Conservation (phyloP, 768 basidiomycete species). For the Macrolepiota albuminosa region DNA sequence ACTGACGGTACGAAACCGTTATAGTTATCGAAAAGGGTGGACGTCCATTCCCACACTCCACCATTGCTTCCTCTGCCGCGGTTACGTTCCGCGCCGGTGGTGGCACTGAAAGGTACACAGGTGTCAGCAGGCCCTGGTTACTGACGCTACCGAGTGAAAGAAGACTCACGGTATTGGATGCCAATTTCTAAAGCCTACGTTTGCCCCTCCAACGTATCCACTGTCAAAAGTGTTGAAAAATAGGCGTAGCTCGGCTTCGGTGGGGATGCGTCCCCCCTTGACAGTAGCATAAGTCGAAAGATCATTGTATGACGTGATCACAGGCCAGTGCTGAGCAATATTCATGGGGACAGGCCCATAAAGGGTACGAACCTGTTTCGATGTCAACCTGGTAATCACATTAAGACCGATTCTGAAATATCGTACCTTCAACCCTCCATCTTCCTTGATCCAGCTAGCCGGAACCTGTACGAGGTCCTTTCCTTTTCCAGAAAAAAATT, state of each 20-base stretch:
- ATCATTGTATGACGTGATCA: slow-evolving; percentile 73
- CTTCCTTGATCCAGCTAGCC: slow-evolving; percentile 65
- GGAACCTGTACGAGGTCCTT: slow-evolving; percentile 51
- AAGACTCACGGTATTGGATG: slow-evolving; percentile 80
- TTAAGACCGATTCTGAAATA: not conserved
- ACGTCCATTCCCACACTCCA: slow-evolving; percentile 99
- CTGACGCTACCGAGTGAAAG: not conserved
- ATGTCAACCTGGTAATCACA: not conserved
- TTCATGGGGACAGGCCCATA: slow-evolving; percentile 81
- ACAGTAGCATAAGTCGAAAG: slow-evolving; percentile 76
- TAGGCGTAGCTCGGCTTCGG: slow-evolving; percentile 78
- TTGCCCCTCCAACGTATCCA: slow-evolving; percentile 74
- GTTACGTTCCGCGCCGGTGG: slow-evolving; percentile 49
- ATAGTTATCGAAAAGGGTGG: slow-evolving; percentile 63
- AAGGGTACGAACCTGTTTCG: slow-evolving; percentile 67
- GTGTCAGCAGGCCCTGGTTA: not conserved
- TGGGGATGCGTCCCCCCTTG: slow-evolving; percentile 92
- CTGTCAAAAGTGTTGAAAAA: slow-evolving; percentile 73
- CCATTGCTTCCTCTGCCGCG: slow-evolving; percentile 77
- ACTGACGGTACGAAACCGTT: slow-evolving; percentile 73
- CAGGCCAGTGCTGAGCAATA: slow-evolving; percentile 81
- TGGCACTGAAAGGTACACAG: slow-evolving; percentile 42
- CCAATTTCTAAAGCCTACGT: slow-evolving; percentile 90
- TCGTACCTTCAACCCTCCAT: slow-evolving; percentile 45
- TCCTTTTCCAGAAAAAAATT: slow-evolving; percentile 48